A percentile compares a stretch with the other conserved stretches of the same genome.
These are phyloP conservation scores for Botrytis galanthina DNA, from an alignment of 2,329 filamentous ascomycete species.

Conservation along the genomic window DNA sequence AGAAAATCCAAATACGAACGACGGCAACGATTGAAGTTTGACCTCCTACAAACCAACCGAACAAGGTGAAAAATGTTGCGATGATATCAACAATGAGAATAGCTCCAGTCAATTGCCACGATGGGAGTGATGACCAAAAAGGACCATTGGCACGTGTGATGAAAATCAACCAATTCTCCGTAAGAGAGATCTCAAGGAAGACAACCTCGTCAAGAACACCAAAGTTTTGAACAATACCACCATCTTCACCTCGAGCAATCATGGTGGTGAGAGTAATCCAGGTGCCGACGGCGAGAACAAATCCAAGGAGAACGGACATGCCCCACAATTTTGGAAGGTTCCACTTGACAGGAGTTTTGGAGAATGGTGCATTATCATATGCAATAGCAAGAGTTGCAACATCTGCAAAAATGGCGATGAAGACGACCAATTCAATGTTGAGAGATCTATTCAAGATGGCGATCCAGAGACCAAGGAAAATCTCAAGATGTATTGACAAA, in stretches of 20 bases:
- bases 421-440: constrained; percentile 84
- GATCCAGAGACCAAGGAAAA: constrained; percentile 90
- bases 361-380: constrained; percentile 89
- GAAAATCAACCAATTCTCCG: constrained; percentile 96
- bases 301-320: constrained; percentile 80
- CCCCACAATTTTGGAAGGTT: constrained; percentile 93
- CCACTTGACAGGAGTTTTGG: constrained; percentile 87
- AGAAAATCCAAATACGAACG: constrained; percentile 88
- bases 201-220: constrained; percentile 78
- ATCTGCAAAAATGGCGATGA: constrained; percentile 93
- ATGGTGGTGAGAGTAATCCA: constrained; percentile 91
- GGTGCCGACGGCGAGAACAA: constrained; percentile 77
- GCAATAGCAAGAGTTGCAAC: constrained; percentile 89
- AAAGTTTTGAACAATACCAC: constrained; percentile 87
- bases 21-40: constrained; percentile 78
- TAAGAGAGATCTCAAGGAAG: constrained; percentile 86
- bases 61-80: constrained; percentile 81
- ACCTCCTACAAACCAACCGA: constrained; percentile 73
- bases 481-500: constrained; percentile 84
- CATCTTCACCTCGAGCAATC: constrained; percentile 63
- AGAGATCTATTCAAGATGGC: constrained; percentile 80
- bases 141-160: constrained; percentile 91
- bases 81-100: constrained; percentile 80
- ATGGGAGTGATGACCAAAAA: constrained; percentile 87
- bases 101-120: constrained; percentile 77